These are phyloP conservation scores for Lithocarpus polystachyus DNA, from an alignment of 306 rosid genomes.

Conservation along the genomic window DNA sequence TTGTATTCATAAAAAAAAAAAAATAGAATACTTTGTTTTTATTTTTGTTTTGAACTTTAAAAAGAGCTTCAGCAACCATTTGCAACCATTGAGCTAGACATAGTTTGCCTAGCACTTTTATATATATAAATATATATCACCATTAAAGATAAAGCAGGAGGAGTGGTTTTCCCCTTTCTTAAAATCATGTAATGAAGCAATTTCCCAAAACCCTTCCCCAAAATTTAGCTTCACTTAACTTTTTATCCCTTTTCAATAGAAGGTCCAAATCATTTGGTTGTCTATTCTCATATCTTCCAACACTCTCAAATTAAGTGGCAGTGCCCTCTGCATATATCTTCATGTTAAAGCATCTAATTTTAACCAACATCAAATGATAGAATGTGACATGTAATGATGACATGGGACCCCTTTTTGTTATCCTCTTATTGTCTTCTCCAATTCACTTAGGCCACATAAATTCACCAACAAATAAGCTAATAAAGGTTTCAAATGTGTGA, in stretches of 20 bases:
- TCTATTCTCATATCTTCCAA: conserved; percentile 32
- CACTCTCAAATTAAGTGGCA: conserved; percentile 25
- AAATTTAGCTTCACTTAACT: conserved; percentile 13
- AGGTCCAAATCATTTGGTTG: conserved; percentile 61
- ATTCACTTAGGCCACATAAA: conserved; percentile 32
- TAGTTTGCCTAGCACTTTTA: conserved; percentile 19
- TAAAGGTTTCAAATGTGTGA: conserved; percentile 40
- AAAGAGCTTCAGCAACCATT: background rate
- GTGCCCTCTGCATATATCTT: conserved; percentile 37
- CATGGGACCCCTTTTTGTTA: conserved; percentile 44
- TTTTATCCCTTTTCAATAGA: conserved; percentile 48
- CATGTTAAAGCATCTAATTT: conserved; percentile 46
- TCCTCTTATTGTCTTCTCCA: conserved; percentile 29
- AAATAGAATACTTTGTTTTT: background rate
- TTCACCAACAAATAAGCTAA: conserved; percentile 36
- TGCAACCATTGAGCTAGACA: conserved; percentile 8
- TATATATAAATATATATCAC: background rate
- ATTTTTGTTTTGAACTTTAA: background rate
- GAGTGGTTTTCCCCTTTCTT: background rate
- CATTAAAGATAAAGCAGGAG: conserved; percentile 26
- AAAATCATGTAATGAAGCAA: conserved; percentile 17
- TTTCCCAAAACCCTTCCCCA: conserved; percentile 31
- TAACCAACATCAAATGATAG: conserved; percentile 40
- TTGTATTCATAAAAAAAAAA: background rate
- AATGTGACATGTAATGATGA: conserved; percentile 54